Evolutionary conservation across 345 rosid genomes (phyloP), one percentile per base, ranked within the genome.

Genomic region (Populus alba): DNA sequence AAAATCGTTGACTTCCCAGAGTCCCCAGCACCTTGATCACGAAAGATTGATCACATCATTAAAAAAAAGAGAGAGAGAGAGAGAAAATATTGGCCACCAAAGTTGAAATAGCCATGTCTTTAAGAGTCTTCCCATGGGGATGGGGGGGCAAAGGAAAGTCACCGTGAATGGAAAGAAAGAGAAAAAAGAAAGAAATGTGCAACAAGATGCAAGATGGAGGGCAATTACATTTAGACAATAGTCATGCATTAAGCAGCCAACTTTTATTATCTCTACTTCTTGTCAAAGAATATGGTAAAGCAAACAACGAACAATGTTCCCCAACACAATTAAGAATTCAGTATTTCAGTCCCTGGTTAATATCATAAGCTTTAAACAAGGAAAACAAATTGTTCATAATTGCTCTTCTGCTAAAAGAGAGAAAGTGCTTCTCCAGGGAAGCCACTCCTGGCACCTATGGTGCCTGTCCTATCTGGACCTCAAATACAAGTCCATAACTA

Each of bases 1-100:
- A 97, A 94, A 69, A 94, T 97, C 57, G 99, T 97, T 74, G 98
- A 97, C 88, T 97, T 97, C 79, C 99, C 99, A 2, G 98, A 97
- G 82, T 97, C 99, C 71, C 99, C 99, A 80, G 97, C 91, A 86
- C 98, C 99, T 97, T 79, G 4, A 87, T 41, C 83, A 53, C 67
- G 73, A 79, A 72, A 77, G 39, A 68, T 37, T n/a, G 65, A 74
- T 62, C 17, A 59, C 5, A 61, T 71, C 43, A 80, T 57, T 22
- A 61, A 62, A 57, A 16, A 41, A 65, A 76, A 70, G 49, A 29
- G 22, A 39, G 15, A 73, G 6, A 17, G 31, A 73, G 66, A 65
- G 23, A 68, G 29, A 15, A 77, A 18, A 70, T 55, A 79, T 41
- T 41, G 18, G 27, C 6, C 23, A 29, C 29, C 16, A 20, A 17